Evolutionary conservation across 192 early-diverging fungal species (phyloP).

Genomic region (Mortierella claussenii): DNA sequence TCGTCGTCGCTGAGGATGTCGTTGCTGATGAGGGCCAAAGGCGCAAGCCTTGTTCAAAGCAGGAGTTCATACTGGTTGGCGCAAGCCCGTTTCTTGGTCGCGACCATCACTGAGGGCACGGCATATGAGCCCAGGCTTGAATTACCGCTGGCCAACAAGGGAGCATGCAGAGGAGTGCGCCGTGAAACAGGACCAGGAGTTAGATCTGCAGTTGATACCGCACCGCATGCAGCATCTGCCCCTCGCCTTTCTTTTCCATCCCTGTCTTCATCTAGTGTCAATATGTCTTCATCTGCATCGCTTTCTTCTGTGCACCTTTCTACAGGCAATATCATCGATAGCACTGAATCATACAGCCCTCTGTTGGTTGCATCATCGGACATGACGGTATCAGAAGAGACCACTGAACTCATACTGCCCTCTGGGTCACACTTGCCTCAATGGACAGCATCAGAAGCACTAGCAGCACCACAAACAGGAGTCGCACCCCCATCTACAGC

Average conservation of each 20-base stretch:
- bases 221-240: no score
- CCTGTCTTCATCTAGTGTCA: background rate
- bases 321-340: background rate
- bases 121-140: slow-evolving; percentile 24
- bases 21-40: background rate
- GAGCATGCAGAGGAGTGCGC: background rate
- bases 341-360: background rate
- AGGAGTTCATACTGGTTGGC: slow-evolving; percentile 32
- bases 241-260: background rate
- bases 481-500: background rate
- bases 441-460: background rate
- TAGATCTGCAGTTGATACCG: no score
- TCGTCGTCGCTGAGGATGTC: background rate
- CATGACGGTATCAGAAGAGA: no score
- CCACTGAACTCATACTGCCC: no score
- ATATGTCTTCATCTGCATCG: background rate
- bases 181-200: slow-evolving; percentile 9
- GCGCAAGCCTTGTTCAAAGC: background rate
- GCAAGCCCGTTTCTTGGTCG: slow-evolving; percentile 30
- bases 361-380: background rate
- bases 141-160: background rate
- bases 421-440: background rate
- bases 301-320: background rate
- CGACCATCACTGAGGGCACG: slow-evolving; percentile 26
- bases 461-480: background rate